Base-by-base conservation (phyloP, 164 flowering plant genomes). In the Vitis amurensis region DNA sequence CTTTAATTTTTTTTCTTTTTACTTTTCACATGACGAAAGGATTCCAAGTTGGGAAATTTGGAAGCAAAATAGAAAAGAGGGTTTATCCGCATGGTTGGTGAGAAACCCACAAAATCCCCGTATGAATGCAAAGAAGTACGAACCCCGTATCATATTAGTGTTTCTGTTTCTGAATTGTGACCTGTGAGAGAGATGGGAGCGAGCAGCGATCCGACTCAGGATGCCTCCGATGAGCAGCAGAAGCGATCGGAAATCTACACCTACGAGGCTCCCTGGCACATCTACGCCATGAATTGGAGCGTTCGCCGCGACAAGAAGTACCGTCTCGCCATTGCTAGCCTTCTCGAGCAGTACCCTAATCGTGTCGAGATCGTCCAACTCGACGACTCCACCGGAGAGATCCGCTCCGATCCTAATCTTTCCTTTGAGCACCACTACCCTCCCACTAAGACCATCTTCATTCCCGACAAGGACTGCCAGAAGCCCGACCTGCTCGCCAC, bases 271-370 rank as follows among this genome's bases (percentile, higher is more conserved):
- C 97, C 98, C 3, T 94, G 97, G 97, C 97, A 86, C 81, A 88
- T 92, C 85, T 94, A 90, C 89, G 93, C 98, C 81, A 94, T 92
- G 97, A 94, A 94, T 77, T 94, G 98, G 98, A 79, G 86, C 81
- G 98, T 94, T 67, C 96, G 97, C 27, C 84, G 86, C 16, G 97
- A 91, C 85, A 90, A 90, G 78, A 89, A 87, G 80, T 92, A 91
- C 83, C 88, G 97, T 0, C 90, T 94, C 70, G 97, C 97, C 66
- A 94, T 94, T 75, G 85, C 93, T 63, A 82, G 88, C 78, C 86
- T 91, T 68, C 86, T 88, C 61, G 97, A 91, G 68, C 91, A 88
- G 73, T 82, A 73, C 81, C 79, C 87, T 1, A 91, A 91, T 78
- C 88, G 89, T 0, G 86, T 91, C 68, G 91, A 91, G 68, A 91